Conservation (phyloP, 371 early-diverging fungal species). For the Saksenaea oblongispora region DNA sequence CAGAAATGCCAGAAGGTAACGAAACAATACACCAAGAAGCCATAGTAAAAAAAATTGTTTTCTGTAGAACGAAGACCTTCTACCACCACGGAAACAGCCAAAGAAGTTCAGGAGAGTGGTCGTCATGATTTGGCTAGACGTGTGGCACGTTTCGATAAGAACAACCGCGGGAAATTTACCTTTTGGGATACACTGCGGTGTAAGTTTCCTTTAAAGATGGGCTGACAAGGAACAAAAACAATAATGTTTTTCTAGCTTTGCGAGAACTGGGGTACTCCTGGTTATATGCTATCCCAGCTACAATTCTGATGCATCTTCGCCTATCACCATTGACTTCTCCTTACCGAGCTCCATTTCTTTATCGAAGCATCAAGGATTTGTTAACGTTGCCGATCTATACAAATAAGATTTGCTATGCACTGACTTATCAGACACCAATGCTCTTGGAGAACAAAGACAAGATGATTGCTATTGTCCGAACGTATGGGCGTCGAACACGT, state of each 20-base stretch:
- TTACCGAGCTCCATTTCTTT: conserved; percentile 42
- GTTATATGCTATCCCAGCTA: conserved; percentile 36
- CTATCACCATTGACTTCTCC: conserved; percentile 48
- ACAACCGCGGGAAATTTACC: conserved; percentile 28
- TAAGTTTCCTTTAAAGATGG: conserved; percentile 11
- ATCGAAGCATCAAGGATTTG: conserved; percentile 37
- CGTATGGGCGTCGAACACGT: conserved; percentile 20
- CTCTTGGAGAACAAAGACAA: conserved; percentile 17
- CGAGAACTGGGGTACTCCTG: conserved; percentile 39
- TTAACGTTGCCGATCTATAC: conserved; percentile 46
- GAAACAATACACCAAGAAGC: background rate
- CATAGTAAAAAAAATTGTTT: no score
- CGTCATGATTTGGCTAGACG: conserved; percentile 12
- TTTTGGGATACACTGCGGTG: conserved; percentile 36
- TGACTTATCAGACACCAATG: conserved; percentile 27
- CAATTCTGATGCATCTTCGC: conserved; percentile 40
- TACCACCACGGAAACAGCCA: conserved; percentile 12
- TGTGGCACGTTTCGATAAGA: conserved; percentile 29
- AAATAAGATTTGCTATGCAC: conserved; percentile 18
- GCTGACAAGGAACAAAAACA: background rate
- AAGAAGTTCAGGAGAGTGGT: conserved; percentile 3
- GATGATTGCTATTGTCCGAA: conserved; percentile 18
- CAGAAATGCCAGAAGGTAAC: conserved; percentile 25
- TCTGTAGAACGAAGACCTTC: conserved; percentile 6
- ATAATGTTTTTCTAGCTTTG: conserved; percentile 26